Conservation (phyloP, 441 rosid species). For the Aleurites moluccanus region DNA sequence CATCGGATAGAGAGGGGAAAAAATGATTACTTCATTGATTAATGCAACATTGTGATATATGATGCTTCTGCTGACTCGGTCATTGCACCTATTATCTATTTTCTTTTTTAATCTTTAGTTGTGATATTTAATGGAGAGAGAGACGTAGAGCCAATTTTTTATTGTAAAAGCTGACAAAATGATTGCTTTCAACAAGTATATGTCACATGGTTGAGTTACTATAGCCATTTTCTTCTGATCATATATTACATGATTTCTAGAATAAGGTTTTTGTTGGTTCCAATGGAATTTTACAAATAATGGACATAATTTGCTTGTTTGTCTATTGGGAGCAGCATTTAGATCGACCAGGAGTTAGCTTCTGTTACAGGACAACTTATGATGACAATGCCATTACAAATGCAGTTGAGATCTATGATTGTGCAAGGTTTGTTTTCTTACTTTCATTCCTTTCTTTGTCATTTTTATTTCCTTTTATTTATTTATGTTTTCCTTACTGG, state of each 20-base stretch:
- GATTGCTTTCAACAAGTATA: background rate
- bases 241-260: background rate
- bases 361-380: conserved; percentile 81
- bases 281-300: background rate
- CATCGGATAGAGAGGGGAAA: too few species aligned
- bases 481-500: background rate
- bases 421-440: conserved; percentile 53
- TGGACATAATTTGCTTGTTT: background rate
- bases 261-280: background rate
- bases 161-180: background rate
- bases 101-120: background rate
- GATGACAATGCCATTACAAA: conserved; percentile 92
- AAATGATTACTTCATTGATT: background rate
- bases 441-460: background rate
- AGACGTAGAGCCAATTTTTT: background rate
- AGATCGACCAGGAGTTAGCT: conserved; percentile 85
- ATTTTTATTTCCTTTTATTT: background rate
- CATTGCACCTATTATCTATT: background rate
- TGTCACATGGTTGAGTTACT: background rate
- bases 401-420: conserved; percentile 80
- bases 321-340: conserved; percentile 48
- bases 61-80: background rate
- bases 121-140: background rate
- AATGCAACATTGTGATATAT: background rate
- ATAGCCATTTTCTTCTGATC: conserved; percentile 7